Conservation (phyloP, 164 flowering plant species). For the Aristolochia fimbriata region DNA sequence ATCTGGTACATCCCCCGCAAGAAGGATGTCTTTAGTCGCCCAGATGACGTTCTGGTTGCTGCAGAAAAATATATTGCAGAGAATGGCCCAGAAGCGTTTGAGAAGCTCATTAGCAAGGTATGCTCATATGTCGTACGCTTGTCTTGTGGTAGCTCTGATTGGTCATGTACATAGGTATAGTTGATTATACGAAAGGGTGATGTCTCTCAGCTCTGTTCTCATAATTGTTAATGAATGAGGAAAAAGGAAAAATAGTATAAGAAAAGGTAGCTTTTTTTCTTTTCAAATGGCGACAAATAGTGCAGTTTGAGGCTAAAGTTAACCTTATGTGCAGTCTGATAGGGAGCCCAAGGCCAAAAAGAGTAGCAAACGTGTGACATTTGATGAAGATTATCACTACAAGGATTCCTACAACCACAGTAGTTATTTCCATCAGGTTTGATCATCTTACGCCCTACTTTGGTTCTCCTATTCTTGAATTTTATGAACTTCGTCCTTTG, state of each 20-base stretch:
- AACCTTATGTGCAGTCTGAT: background rate
- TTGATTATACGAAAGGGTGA: background rate
- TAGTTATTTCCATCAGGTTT: background rate
- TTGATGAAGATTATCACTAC: background rate
- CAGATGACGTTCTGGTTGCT: slow-evolving; percentile 57
- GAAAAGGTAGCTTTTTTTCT: too few species aligned
- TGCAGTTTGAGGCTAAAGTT: background rate
- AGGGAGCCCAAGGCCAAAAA: background rate
- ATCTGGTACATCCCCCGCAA: slow-evolving; percentile 63
- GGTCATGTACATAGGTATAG: too few species aligned
- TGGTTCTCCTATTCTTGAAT: background rate
- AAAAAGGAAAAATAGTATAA: background rate
- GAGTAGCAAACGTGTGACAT: background rate
- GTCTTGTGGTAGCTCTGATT: background rate
- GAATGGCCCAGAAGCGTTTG: slow-evolving; percentile 73
- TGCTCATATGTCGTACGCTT: background rate
- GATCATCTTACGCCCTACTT: background rate
- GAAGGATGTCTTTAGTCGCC: slow-evolving; percentile 43
- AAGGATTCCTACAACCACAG: background rate
- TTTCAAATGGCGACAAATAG: background rate
- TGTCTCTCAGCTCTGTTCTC: background rate
- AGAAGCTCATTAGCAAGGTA: slow-evolving; percentile 56
- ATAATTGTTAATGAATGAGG: background rate
- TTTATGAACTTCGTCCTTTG: background rate
- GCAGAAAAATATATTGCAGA: slow-evolving; percentile 74